phyloP scores from a whole-genome alignment of 169 alveolate genomes.

The Fabrea salina region DNA sequence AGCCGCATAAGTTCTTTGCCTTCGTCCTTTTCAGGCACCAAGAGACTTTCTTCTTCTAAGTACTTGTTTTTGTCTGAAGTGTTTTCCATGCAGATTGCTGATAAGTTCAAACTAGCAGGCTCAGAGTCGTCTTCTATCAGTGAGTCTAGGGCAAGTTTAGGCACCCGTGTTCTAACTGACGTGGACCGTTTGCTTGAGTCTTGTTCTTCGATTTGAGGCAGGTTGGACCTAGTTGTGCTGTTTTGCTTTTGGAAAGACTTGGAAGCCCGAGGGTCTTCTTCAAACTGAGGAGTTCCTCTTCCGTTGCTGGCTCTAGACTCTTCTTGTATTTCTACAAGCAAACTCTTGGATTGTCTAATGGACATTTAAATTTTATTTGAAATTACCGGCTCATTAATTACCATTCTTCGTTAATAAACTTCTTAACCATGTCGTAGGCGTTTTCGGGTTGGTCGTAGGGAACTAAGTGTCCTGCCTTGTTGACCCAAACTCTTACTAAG shows the following conservation, averaged over 20 bases:
- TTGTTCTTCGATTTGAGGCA: too few relatives aligned
- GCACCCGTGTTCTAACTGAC: too few relatives aligned
- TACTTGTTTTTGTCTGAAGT: conserved; percentile 9
- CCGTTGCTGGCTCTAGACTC: too few relatives aligned
- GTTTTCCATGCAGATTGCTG: conserved; percentile 1
- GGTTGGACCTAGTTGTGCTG: too few relatives aligned
- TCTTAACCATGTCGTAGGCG: conserved; percentile 37
- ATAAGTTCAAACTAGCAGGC: conserved; percentile 8
- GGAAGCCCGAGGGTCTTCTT: too few relatives aligned
- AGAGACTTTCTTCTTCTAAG: not conserved
- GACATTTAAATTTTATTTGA: too few relatives aligned
- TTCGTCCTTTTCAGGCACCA: conserved; percentile 2
- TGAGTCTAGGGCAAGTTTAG: conserved; percentile 30
- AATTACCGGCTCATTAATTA: too few relatives aligned
- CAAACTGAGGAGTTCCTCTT: too few relatives aligned
- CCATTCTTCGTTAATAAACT: conserved; percentile 35
- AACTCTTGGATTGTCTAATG: too few relatives aligned
- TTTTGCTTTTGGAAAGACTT: too few relatives aligned
- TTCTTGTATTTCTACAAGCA: too few relatives aligned
- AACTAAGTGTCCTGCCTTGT: conserved; percentile 68
- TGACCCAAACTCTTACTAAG: conserved; percentile 44
- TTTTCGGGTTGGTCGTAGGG: conserved; percentile 50
- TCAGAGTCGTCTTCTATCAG: conserved; percentile 30
- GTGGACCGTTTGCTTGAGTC: too few relatives aligned
- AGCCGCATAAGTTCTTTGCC: not conserved